Conservation (phyloP, 2,329 filamentous ascomycete species). For the Monilinia laxa region DNA sequence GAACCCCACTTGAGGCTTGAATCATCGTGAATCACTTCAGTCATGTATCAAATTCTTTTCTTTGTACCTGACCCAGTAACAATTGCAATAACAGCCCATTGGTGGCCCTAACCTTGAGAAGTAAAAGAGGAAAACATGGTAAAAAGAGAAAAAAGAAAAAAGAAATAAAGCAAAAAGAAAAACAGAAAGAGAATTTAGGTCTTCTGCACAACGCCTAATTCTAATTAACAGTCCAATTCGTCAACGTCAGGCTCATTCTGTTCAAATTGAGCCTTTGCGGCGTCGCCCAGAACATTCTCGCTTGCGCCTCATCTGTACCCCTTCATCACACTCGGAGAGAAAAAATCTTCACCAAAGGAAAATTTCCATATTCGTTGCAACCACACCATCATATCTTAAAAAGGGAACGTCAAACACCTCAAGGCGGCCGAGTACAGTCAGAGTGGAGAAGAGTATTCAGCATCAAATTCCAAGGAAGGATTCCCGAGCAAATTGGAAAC, state of each 20-base stretch:
- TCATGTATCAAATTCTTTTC: slow-evolving; percentile 18
- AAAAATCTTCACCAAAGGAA: slow-evolving; percentile 13
- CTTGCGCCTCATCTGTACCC: slow-evolving; percentile 10
- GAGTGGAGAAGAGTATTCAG: slow-evolving; percentile 8
- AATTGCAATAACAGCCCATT: not conserved
- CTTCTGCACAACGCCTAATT: not conserved
- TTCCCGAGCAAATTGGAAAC: slow-evolving; percentile 9
- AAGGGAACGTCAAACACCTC: not conserved
- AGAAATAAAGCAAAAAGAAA: not conserved
- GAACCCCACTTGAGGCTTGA: slow-evolving; percentile 17
- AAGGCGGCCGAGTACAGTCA: slow-evolving; percentile 1
- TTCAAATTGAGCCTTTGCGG: slow-evolving; percentile 12
- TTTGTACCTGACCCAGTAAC: slow-evolving; percentile 8
- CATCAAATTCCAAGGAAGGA: slow-evolving; percentile 1
- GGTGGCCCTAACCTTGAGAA: not conserved
- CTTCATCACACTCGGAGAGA: slow-evolving; percentile 4
- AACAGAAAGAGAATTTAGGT: not conserved
- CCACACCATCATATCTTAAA: not conserved
- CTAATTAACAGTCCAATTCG: not conserved
- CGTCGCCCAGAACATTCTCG: slow-evolving; percentile 19
- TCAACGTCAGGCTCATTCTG: slow-evolving; percentile 8
- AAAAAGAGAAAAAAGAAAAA: too few species aligned
- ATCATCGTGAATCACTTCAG: slow-evolving; percentile 16
- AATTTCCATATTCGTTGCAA: not conserved
- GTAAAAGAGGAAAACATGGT: not conserved